These are phyloP conservation scores for Alternaria gansuensis DNA, from an alignment of 2,329 filamentous ascomycete genomes.

Conservation along the genomic window DNA sequence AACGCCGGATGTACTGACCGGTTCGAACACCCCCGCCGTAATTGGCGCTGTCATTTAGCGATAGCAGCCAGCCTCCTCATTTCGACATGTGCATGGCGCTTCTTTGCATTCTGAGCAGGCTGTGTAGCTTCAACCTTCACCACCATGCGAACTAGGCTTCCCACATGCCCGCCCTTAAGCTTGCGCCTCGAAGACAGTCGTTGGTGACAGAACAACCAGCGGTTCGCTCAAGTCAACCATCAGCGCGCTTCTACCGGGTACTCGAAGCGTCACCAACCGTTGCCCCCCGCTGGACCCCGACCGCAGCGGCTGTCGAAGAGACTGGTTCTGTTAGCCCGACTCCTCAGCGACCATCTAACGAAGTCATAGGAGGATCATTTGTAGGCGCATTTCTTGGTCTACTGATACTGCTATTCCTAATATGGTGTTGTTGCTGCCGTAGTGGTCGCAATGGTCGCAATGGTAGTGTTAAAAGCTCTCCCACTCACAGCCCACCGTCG, in stretches of 20 bases:
- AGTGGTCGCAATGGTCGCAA: not conserved
- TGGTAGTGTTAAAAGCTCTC: not conserved
- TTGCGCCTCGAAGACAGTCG: not conserved
- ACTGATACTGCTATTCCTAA: not conserved
- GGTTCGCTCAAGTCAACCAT: not conserved
- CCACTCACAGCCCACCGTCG: not conserved
- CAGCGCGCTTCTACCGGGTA: not conserved
- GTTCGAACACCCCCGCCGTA: not conserved
- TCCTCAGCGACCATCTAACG: not conserved
- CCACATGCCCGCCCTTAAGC: not conserved
- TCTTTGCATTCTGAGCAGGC: not conserved
- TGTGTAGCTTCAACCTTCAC: not conserved
- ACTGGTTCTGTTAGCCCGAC: not conserved
- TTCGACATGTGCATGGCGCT: not conserved
- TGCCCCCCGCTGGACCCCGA: not conserved
- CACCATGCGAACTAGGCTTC: not conserved
- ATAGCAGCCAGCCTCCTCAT: not conserved
- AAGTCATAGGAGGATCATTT: not conserved
- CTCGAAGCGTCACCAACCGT: not conserved
- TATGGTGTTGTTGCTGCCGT: not conserved
- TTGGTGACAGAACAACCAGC: not conserved
- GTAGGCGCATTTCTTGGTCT: not conserved
- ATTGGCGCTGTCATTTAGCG: not conserved
- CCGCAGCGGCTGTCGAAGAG: not conserved
- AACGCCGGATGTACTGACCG: slow-evolving; percentile 6